Base-by-base conservation (phyloP, 75 land plant genomes). In the Picea sitchensis region DNA sequence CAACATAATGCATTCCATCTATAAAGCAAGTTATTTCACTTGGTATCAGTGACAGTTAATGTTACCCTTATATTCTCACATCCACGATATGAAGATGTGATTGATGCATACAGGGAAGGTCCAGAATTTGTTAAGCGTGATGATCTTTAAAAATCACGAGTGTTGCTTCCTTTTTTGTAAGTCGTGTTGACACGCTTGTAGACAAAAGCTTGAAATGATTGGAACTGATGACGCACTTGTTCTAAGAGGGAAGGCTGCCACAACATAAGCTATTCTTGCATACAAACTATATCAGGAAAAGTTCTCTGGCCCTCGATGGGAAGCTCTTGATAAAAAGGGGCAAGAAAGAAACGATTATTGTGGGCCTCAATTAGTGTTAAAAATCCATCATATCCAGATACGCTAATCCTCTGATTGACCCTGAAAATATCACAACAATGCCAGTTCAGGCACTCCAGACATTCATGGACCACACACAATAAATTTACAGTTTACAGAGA, bases 291-390 rank as follows among this genome's bases (percentile, higher is more conserved):
- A 94, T 77, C 90, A 97, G 81, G 89, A 94, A 88, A 97, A 97
- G 77, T 97, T 97, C 76, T 92, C 95, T 51, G 99, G 99, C n/a
- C 98, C 98, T 74, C 86, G 99, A 72, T 97, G 99, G 99, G 99
- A 97, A 75, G 94, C 94, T 44, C 76, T 97, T 76, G 89, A 87
- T 77, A 89, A 88, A 79, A 94, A 64, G 99, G 99, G 69, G 98
- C 99, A 34, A 91, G 90, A 84, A 97, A 94, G 84, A 98, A 97
- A 83, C 86, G 99, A 76, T 56, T 90, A 63, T 83, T 97, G 11
- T 97, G 99, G 99, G 99, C 99, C n/a, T 97, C 99, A 61, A 97
- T 98, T 18, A 90, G 99, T 85, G 99, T 97, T 2, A 97, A 97
- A 85, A 94, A 97, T 73, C 98, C 95, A 68, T 91, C 97, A 59